phyloP scores from a whole-genome alignment of 225 moss, liverwort and hornwort species.

The Pseudisothecium myosuroides region DNA sequence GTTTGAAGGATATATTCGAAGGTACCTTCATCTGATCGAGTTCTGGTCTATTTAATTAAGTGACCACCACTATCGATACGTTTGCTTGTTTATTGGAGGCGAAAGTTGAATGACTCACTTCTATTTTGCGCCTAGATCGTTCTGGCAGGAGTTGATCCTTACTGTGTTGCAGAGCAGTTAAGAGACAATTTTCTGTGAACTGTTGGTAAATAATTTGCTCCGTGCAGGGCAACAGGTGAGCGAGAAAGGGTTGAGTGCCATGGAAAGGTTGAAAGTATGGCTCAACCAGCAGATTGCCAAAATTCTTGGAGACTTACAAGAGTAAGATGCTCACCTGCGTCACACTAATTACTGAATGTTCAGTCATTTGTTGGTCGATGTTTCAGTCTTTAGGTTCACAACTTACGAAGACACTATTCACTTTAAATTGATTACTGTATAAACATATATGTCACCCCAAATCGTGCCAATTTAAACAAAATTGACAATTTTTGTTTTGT shows the following conservation, averaged over 20 bases:
- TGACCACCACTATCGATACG: too few relatives aligned
- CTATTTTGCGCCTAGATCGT: neutral
- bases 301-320: neutral
- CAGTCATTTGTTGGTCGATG: neutral
- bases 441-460: too few relatives aligned
- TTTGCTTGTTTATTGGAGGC: neutral
- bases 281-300: neutral
- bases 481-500: neutral
- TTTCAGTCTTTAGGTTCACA: neutral
- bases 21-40: too few relatives aligned
- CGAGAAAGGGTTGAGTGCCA: neutral
- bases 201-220: neutral
- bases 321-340: neutral
- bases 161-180: neutral
- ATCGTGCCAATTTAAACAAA: neutral
- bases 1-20: too few relatives aligned
- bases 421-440: too few relatives aligned
- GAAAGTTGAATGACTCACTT: neutral
- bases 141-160: neutral
- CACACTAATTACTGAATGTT: neutral
- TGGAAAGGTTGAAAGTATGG: neutral
- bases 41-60: too few relatives aligned
- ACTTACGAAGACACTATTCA: neutral
- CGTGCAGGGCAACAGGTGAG: neutral
- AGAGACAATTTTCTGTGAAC: neutral